Conservation (phyloP, 2,329 filamentous ascomycete genomes). For the Chaetoscypha palmicola region DNA sequence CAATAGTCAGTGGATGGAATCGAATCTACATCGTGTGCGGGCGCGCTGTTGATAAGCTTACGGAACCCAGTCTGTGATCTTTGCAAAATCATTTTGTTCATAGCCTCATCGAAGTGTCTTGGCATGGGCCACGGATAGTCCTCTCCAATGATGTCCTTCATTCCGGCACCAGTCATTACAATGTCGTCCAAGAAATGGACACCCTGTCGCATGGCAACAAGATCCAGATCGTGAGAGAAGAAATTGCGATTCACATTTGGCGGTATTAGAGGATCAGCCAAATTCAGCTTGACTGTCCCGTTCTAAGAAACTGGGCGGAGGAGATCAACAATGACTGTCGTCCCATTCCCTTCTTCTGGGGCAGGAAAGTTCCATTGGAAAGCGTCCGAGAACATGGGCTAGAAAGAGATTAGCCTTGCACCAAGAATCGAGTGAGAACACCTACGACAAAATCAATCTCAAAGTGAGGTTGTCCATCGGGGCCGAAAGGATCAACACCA, state of each 20-base stretch:
- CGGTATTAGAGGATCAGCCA: slow-evolving; percentile 52
- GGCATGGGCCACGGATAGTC: slow-evolving; percentile 58
- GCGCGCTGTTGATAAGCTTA: too few relatives aligned
- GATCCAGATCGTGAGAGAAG: slow-evolving; percentile 39
- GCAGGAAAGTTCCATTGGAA: slow-evolving; percentile 43
- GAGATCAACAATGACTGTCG: slow-evolving; percentile 50
- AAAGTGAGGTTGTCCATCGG: slow-evolving; percentile 51
- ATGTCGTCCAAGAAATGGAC: slow-evolving; percentile 37
- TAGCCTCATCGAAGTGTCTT: slow-evolving; percentile 45
- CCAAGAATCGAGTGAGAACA: not conserved
- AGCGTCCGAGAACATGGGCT: slow-evolving; percentile 43
- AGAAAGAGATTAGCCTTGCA: not conserved
- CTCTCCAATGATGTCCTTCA: slow-evolving; percentile 45
- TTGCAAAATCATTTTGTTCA: slow-evolving; percentile 50
- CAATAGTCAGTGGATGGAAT: not conserved
- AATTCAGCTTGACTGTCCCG: slow-evolving; percentile 37
- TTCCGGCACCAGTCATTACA: slow-evolving; percentile 48
- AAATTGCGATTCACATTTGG: slow-evolving; percentile 28
- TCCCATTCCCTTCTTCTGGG: slow-evolving; percentile 40
- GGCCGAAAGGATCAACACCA: slow-evolving; percentile 46
- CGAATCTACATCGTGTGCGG: not conserved
- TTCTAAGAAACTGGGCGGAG: slow-evolving; percentile 39
- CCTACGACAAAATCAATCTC: slow-evolving; percentile 51
- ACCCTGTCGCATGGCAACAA: slow-evolving; percentile 45
- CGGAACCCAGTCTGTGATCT: slow-evolving; percentile 52